Conservation (phyloP, 805 yeast species). For the Teunomyces pallodes region DNA sequence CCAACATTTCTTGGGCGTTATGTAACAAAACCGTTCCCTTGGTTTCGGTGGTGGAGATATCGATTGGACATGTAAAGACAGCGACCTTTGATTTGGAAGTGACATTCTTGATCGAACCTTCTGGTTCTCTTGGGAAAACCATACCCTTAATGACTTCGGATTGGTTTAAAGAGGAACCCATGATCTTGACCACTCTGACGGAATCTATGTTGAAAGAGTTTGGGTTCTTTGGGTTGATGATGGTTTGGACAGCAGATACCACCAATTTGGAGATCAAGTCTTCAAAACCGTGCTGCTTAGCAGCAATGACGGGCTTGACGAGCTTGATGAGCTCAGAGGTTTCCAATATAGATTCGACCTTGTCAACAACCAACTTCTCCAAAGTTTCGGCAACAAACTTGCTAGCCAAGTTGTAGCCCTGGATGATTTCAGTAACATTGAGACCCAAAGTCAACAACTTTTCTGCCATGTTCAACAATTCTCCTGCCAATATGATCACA, state of each 20-base stretch:
- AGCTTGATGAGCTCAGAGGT: constrained; percentile 63
- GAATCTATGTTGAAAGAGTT: constrained; percentile 83
- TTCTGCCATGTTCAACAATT: constrained; percentile 81
- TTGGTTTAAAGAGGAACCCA: constrained; percentile 79
- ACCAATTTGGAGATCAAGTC: constrained; percentile 73
- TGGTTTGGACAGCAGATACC: constrained; percentile 77
- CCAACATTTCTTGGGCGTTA: constrained; percentile 95
- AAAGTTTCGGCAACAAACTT: constrained; percentile 68
- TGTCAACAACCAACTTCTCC: constrained; percentile 61
- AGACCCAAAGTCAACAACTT: constrained; percentile 80
- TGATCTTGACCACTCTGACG: constrained; percentile 90
- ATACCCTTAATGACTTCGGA: constrained; percentile 90
- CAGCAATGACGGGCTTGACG: constrained; percentile 82
- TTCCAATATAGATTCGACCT: constrained; percentile 55
- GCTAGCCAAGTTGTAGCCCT: constrained; percentile 88
- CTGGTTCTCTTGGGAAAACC: constrained; percentile 99
- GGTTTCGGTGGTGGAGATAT: constrained; percentile 94
- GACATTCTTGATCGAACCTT: constrained; percentile 75
- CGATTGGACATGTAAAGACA: constrained; percentile 90
- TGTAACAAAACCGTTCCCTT: constrained; percentile 95
- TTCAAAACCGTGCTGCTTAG: constrained; percentile 91
- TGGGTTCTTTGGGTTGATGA: constrained; percentile 65
- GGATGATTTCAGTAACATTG: constrained; percentile 87
- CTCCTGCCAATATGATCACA: constrained; percentile 91
- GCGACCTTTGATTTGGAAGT: constrained; percentile 73